Conservation (phyloP, 495 filamentous ascomycete genomes). For the Penicillium manginii region DNA sequence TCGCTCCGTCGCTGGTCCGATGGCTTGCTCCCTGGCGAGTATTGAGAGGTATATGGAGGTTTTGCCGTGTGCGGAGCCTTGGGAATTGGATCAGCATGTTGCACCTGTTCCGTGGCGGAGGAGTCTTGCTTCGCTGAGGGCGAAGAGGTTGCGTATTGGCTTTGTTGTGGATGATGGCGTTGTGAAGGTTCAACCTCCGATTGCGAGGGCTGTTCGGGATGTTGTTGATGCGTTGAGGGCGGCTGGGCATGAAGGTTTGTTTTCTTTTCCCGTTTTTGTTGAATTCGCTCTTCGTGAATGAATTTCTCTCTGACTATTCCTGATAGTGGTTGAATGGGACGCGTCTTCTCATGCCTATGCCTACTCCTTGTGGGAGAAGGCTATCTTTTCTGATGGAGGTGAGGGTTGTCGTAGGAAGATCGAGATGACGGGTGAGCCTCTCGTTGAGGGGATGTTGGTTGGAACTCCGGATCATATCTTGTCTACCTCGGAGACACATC, state of each 20-base stretch:
- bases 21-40: slow-evolving; percentile 28
- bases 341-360: slow-evolving; percentile 34
- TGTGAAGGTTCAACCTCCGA: slow-evolving; percentile 59
- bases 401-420: slow-evolving; percentile 52
- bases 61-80: slow-evolving; percentile 28
- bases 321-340: slow-evolving; percentile 51
- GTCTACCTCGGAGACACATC: slow-evolving; percentile 29
- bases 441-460: slow-evolving; percentile 53
- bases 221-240: slow-evolving; percentile 45
- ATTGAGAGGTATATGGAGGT: slow-evolving; percentile 39
- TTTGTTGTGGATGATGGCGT: slow-evolving; percentile 58
- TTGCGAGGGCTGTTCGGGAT: slow-evolving; percentile 47
- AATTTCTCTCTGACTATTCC: not conserved
- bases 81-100: slow-evolving; percentile 40
- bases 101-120: slow-evolving; percentile 50
- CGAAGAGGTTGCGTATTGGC: slow-evolving; percentile 49
- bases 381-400: slow-evolving; percentile 63
- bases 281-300: not conserved
- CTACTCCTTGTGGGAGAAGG: slow-evolving; percentile 50
- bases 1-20: slow-evolving; percentile 36
- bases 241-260: slow-evolving; percentile 43
- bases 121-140: slow-evolving; percentile 27
- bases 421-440: slow-evolving; percentile 59
- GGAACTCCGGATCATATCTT: slow-evolving; percentile 38
- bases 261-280: not conserved